A percentile compares a stretch with the other conserved stretches of the same genome.
These are phyloP conservation scores for Aschersonia sp. DNA, from an alignment of 2,329 filamentous ascomycete genomes.

Conservation along the genomic window DNA sequence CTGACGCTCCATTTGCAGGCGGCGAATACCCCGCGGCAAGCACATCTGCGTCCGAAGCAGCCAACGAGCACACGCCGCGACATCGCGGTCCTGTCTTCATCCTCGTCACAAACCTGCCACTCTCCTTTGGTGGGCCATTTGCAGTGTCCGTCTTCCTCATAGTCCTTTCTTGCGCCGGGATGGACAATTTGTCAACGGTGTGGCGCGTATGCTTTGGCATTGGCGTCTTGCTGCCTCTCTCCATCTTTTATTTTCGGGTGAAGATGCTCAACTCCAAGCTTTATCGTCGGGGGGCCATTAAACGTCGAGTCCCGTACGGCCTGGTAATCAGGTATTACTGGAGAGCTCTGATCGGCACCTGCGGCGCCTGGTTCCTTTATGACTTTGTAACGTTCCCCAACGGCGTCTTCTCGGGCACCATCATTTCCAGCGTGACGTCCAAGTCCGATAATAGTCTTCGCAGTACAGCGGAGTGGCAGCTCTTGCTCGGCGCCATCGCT, in stretches of 20 bases:
- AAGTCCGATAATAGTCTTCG: slow-evolving; percentile 19
- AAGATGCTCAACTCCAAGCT: slow-evolving; percentile 36
- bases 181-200: slow-evolving; percentile 21
- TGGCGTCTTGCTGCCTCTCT: slow-evolving; percentile 32
- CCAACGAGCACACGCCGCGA: slow-evolving; percentile 26
- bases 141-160: slow-evolving; percentile 31
- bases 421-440: slow-evolving; percentile 22
- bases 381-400: slow-evolving; percentile 33
- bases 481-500: slow-evolving; percentile 27
- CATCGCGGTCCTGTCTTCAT: slow-evolving; percentile 26
- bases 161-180: slow-evolving; percentile 22
- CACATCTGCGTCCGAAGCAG: slow-evolving; percentile 29
- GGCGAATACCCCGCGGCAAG: slow-evolving; percentile 32
- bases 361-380: slow-evolving; percentile 40
- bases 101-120: slow-evolving; percentile 26
- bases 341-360: slow-evolving; percentile 36
- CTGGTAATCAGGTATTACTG: slow-evolving; percentile 38
- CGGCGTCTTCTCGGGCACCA: slow-evolving; percentile 28
- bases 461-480: slow-evolving; percentile 31
- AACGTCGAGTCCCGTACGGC: slow-evolving; percentile 31
- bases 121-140: slow-evolving; percentile 17
- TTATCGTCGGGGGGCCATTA: slow-evolving; percentile 37
- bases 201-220: slow-evolving; percentile 35
- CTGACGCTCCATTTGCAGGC: slow-evolving; percentile 4
- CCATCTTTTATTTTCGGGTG: slow-evolving; percentile 40